phyloP scores from a whole-genome alignment of 768 basidiomycete species.

The Agrocybe chaxingu region DNA sequence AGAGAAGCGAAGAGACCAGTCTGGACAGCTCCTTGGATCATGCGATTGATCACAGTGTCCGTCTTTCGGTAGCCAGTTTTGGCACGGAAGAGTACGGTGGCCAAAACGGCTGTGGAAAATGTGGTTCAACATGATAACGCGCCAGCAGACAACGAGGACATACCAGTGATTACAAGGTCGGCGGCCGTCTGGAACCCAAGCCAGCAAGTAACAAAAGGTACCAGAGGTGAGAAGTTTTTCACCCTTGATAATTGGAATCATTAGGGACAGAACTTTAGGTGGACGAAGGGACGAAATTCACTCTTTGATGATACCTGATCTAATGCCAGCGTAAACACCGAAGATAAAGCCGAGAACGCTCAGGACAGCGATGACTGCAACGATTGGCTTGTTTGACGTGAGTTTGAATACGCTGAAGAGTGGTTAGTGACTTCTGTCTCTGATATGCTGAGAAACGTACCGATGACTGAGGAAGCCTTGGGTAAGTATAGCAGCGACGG shows the following conservation, averaged over 20 bases:
- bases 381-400: slow-evolving; percentile 30
- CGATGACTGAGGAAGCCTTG: slow-evolving; percentile 48
- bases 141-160: slow-evolving; percentile 10
- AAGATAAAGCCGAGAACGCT: slow-evolving; percentile 39
- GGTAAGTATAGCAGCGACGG: slow-evolving; percentile 44
- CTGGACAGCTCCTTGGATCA: slow-evolving; percentile 53
- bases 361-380: slow-evolving; percentile 30
- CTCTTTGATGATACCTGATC: slow-evolving; percentile 38
- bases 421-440: background rate
- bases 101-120: slow-evolving; percentile 19
- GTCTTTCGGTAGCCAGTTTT: slow-evolving; percentile 50
- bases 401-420: slow-evolving; percentile 28
- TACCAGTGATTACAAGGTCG: slow-evolving; percentile 44
- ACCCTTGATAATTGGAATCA: slow-evolving; percentile 26
- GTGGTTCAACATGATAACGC: background rate
- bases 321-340: slow-evolving; percentile 40
- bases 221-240: slow-evolving; percentile 33
- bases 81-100: slow-evolving; percentile 33
- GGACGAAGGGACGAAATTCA: slow-evolving; percentile 30
- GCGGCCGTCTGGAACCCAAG: slow-evolving; percentile 41
- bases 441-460: slow-evolving; percentile 19
- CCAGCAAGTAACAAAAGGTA: slow-evolving; percentile 45
- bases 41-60: slow-evolving; percentile 48
- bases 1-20: slow-evolving; percentile 53
- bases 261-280: slow-evolving; percentile 2